Base-by-base conservation (phyloP, 2,329 filamentous ascomycete species). In the Pestalotiopsis sp. region DNA sequence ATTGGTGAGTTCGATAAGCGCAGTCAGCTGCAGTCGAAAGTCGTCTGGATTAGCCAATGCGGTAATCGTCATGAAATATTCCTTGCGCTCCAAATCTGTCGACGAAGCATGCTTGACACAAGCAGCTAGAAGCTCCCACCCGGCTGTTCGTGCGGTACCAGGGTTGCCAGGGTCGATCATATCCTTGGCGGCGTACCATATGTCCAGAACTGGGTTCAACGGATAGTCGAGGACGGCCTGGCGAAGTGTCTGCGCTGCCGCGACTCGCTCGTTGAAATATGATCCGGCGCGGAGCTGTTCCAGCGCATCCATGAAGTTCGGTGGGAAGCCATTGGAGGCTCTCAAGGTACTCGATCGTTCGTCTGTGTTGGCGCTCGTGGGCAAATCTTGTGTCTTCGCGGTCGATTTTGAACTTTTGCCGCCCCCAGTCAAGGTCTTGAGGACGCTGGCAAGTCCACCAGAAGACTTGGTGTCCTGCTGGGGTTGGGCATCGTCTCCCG, bases 131-230 rank as follows among this genome's bases (percentile, higher is more conserved):
- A 92, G 83, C 71, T 88, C 86, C 85, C 89, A 92, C 20, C 89
- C 90, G n/a, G 87, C 85, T 62, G 80, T 79, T 30, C 90, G 85
- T 70, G 85, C 84, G 35, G 83, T 77, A 4, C 75, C 75, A n/a
- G 87, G 78, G 66, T 90, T 89, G 24, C 80, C 77, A 6, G 85
- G 78, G 35, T 90, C 83, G 68, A 92, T 88, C 68, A 92, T 80
- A 72, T 92, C 89, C 75, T 89, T 90, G 59, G 84, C 88, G 14
- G 88, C 87, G 70, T 88, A 85, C 88, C 90, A 92, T 67, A 92
- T 89, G 59, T 88, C 86, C 62, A 88, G 80, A 66, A 75, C 84
- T 5, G 86, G 84, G 67, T 85, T 86, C 35, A 90, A 78, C 4
- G 88, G 86, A 73, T 88, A 88, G 70, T 90, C 87, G 39, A 84